Evolutionary conservation across 2,329 filamentous ascomycete species (phyloP), one percentile per base, ranked within the genome.

Genomic region (Aureobasidium leucospermi): DNA sequence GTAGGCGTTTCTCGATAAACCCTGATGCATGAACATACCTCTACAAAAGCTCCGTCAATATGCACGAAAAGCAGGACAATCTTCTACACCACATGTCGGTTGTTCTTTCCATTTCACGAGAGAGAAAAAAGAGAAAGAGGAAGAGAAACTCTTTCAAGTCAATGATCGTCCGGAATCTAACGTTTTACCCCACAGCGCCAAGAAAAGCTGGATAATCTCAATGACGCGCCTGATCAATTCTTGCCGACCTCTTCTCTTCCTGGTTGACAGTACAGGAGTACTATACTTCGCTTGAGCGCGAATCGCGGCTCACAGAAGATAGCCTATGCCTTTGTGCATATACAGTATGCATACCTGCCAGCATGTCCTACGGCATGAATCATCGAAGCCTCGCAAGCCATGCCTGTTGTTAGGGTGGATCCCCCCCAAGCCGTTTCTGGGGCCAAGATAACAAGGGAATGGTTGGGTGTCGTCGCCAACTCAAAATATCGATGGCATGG

Each of bases 361-460:
- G 3, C 23, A 23, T 23, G 23, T 23, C 23, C 23, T 23, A 23
- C 3, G 23, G 23, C 23, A 19, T 19, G 38, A 7, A 23, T 2
- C 6, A 23, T 31, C 16, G 32, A 7, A 23, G 5, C 6, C 36
- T 31, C 16, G 32, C 41, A 32, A 47, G 34, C 28, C 3, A 28
- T 57, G 15, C 13, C 41, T 34, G 32, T 13, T 16, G 10, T 13
- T 5, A 10, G 28, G 15, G 41, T 57, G 43, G 34, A 28, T 36
- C 31, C 11, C 15, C 42, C 41, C 45, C 11, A 15, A 15, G 16
- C 43, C 55, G 55, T 58, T 49, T 6, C 6, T 16, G 15, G 46
- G 23, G 55, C 55, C 55, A 58, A 58, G 55, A 41, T 58, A 58
- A 41, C 43, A 7, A 42, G 15, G 38, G 32, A 38, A 34, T 31